A percentile compares a stretch with the other conserved stretches of the same genome.
phyloP scores from a whole-genome alignment of 148 eudicot genomes.

The Spergularia bocconei region DNA sequence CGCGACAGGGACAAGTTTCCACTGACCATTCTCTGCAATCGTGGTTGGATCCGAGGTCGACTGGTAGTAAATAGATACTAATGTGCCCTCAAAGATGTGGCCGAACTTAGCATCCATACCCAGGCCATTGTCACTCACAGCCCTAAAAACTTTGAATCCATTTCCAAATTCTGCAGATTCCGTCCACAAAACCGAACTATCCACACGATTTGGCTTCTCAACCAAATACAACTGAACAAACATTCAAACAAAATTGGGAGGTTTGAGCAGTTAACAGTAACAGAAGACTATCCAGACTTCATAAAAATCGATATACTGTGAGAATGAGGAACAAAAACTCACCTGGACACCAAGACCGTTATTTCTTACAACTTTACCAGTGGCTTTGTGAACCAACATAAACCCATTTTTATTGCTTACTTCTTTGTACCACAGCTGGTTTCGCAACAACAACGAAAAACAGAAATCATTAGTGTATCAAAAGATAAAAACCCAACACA shows the following conservation, averaged over 20 bases:
- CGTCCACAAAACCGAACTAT: not conserved
- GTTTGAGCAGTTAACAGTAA: too few species aligned
- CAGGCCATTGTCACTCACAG: not conserved
- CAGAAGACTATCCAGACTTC: too few species aligned
- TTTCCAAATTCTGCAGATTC: not conserved
- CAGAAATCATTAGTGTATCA: too few species aligned
- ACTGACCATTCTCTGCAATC: not conserved
- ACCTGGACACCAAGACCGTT: not conserved
- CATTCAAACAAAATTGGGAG: too few species aligned
- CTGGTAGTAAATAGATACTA: not conserved
- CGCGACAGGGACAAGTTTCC: not conserved
- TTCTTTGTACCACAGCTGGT: not conserved
- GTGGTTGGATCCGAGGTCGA: not conserved
- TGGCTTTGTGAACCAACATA: not conserved
- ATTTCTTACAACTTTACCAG: not conserved
- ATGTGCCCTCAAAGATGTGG: not conserved
- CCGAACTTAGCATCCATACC: not conserved
- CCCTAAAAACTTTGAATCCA: not conserved
- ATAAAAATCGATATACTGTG: too few species aligned
- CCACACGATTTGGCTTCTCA: not conserved
- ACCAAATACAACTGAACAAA: not conserved
- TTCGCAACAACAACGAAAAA: not conserved
- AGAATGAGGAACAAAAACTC: not conserved
- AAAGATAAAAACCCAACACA: too few species aligned
- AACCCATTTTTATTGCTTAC: not conserved